phyloP scores from a whole-genome alignment of 139 green algal species.

The Chlamydomonas applanata region DNA sequence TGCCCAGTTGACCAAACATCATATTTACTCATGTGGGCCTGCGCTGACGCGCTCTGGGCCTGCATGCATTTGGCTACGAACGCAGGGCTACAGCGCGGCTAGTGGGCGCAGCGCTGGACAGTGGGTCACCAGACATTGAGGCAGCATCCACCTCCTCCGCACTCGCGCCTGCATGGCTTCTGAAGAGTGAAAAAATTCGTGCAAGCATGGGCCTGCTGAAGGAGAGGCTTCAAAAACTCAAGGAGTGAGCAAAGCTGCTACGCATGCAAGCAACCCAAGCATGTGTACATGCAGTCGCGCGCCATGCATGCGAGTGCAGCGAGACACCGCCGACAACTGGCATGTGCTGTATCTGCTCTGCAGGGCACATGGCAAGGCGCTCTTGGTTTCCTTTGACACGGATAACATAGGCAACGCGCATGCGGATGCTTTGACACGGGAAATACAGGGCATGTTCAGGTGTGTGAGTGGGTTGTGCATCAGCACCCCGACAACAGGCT shows the following conservation, averaged over 20 bases:
- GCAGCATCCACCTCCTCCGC: slow-evolving; percentile 14
- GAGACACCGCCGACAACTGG: too few relatives aligned
- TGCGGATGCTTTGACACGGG: slow-evolving; percentile 48
- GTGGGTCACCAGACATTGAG: slow-evolving; percentile 42
- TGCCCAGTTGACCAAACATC: neutral
- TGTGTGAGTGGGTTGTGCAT: too few relatives aligned
- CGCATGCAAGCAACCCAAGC: neutral
- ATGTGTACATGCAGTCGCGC: neutral
- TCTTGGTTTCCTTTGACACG: slow-evolving; percentile 57
- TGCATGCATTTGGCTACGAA: neutral
- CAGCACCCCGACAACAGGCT: too few relatives aligned
- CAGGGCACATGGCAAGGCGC: slow-evolving; percentile 54
- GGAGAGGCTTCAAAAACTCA: slow-evolving; percentile 52
- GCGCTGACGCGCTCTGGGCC: neutral
- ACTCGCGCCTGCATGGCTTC: slow-evolving; percentile 46
- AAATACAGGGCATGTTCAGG: slow-evolving; percentile 37
- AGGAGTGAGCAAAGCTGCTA: slow-evolving; percentile 37
- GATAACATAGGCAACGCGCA: slow-evolving; percentile 36
- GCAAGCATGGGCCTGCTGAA: slow-evolving; percentile 50
- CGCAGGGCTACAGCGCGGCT: slow-evolving; percentile 50
- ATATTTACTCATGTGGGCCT: neutral
- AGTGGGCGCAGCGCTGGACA: slow-evolving; percentile 45
- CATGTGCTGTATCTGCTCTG: too few relatives aligned
- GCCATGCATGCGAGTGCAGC: neutral
- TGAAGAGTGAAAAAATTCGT: slow-evolving; percentile 46